Percentiles rank a stretch among this genome's conserved stretches.
These are phyloP conservation scores for Eragrostis nindensis DNA, from an alignment of 176 grass and related monocot species.

Conservation along the genomic window DNA sequence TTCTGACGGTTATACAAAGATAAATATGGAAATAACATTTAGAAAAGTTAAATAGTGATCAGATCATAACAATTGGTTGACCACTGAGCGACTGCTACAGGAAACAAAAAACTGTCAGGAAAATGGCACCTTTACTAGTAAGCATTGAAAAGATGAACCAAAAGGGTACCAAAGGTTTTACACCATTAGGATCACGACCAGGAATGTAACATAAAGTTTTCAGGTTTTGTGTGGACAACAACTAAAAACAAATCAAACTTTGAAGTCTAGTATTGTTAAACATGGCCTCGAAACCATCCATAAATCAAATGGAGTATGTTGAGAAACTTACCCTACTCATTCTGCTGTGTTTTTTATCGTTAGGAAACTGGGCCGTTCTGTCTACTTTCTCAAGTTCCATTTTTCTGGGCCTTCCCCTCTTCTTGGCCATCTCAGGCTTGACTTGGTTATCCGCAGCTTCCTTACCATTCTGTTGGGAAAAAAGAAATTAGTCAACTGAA, in stretches of 20 bases:
- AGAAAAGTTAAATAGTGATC: neutral
- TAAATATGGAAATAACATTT: neutral
- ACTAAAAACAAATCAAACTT: neutral
- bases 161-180: too few species aligned
- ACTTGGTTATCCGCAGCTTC: neutral
- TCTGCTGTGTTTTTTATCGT: neutral
- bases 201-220: too few species aligned
- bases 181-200: too few species aligned
- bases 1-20: too few species aligned
- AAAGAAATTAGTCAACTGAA: neutral
- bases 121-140: neutral
- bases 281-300: neutral
- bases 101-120: neutral
- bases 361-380: neutral
- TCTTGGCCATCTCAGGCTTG: neutral
- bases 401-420: constrained; percentile 12
- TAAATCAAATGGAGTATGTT: neutral
- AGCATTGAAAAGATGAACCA: too few species aligned
- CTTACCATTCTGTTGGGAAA: neutral
- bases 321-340: constrained; percentile 12
- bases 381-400: neutral
- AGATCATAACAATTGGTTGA: neutral
- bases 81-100: neutral
- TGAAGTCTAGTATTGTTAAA: neutral
- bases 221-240: too few species aligned